Conservation (phyloP, 73 alveolate species). For the Blepharisma stoltei region DNA sequence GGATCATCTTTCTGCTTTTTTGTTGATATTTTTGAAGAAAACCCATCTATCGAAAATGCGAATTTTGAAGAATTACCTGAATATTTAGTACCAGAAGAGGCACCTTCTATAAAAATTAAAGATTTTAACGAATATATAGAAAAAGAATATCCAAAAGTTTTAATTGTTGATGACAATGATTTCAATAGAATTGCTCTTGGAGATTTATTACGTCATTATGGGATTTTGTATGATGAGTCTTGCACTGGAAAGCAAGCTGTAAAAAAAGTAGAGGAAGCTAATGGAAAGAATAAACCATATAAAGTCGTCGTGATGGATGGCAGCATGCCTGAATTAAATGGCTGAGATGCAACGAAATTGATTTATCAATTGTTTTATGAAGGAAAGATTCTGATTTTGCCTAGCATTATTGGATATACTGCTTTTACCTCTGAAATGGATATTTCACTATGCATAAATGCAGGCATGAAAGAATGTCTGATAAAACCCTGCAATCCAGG, state of each 20-base stretch:
- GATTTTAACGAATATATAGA: not conserved
- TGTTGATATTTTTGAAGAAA: conserved; percentile 2
- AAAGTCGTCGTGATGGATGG: not conserved
- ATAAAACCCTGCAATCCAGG: not conserved
- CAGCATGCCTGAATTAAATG: not conserved
- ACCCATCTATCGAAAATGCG: not conserved
- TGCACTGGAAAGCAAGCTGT: conserved; percentile 7
- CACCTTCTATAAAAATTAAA: not conserved
- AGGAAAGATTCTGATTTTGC: not conserved
- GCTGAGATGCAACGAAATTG: conserved; percentile 9
- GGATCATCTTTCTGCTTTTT: not conserved
- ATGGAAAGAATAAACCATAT: not conserved
- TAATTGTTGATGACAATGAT: not conserved
- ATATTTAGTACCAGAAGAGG: not conserved
- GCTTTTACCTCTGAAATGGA: not conserved
- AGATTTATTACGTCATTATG: not conserved
- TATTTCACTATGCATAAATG: not conserved
- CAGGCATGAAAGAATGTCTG: conserved; percentile 13
- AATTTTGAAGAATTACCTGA: not conserved
- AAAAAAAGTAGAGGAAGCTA: not conserved
- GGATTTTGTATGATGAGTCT: not conserved
- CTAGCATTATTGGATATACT: conserved; percentile 10
- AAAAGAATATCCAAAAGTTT: not conserved
- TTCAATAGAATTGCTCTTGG: not conserved
- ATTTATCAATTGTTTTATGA: not conserved